Evolutionary conservation across 805 yeast genomes (phyloP), one percentile per base, ranked within the genome.

Genomic region (Candida piceae): DNA sequence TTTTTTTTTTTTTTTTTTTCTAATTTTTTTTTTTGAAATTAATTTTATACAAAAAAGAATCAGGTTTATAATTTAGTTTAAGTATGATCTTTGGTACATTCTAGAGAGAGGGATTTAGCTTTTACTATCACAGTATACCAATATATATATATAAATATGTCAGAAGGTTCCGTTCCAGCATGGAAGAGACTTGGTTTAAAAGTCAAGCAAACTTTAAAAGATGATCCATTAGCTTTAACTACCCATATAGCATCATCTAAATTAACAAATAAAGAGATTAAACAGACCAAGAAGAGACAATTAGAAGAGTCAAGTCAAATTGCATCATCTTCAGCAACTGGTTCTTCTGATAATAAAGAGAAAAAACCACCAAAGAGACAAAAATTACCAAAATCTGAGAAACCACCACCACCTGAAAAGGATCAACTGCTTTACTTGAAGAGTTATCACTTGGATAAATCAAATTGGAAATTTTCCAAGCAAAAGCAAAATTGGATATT

Each of bases 401-500:
- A 86, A 36, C 66, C 68, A 1, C 80, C 86, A 1, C 84, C 87
- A 1, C 88, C 87, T 23, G 90, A 81, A 45, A 78, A 74, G 44
- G 95, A 84, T 50, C 93, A 84, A 55, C 65, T 80, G 24, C 74
- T 64, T 1, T 84, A 84, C 52, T 60, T 84, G 48, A 69, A 74
- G 39, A 79, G 72, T 36, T 85, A 69, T 50, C 55, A 62, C 4
- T 67, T 70, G 10, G 85, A 81, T 44, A 63, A 59, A 41, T 74
- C 62, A 0, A 67, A 70, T 40, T 85, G 95, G 95, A 85, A 85
- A 64, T 85, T 85, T 57, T 80, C 87, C 40, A 85, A 85, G 52
- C 89, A 80, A 64, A 84, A 85, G 46, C 95, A 85, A 59, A 84
- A 84, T 53, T 85, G 95, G 95, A 69, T 85, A 29, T 61, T 85